Evolutionary conservation across 2,329 filamentous ascomycete genomes (phyloP), one percentile per base, ranked within the genome.

Genomic region (Colletotrichum falcatum): DNA sequence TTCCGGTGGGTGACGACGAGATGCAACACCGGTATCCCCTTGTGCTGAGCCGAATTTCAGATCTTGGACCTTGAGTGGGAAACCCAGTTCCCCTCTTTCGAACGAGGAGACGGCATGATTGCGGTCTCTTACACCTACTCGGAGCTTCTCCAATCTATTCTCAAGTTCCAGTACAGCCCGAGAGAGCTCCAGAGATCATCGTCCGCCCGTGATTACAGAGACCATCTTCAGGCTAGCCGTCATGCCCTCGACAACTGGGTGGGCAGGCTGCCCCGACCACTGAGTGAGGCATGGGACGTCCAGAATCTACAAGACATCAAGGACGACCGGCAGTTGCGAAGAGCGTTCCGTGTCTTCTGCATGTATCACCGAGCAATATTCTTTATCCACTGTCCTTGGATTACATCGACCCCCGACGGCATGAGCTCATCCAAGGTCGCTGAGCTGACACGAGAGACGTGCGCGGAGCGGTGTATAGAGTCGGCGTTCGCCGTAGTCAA

Each of bases 81-180:
- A 0, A 59, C 44, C 11, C 63, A 33, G 0, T 67, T 70, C 2
- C 63, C 67, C 8, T 62, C 63, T 4, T 66, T 67, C 11, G 51
- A 67, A n/a, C 49, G 51, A 5, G 64, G 64, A 5, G 63, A 70
- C 20, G 67, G 67, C n/a, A 67, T 70, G 63, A 30, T 67, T 14
- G 64, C 67, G 1, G 63, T 58, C 8, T 62, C 44, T 0, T 70
- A 70, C 64, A 67, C 63, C 8, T 67, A 67, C n/a, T 67, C 67
- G 1, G 67, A 70, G 53, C 28, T 70, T 4, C 35, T 70, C 2
- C 63, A 70, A 18, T 70, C 58, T 3, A 14, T 70, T 3, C 51
- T 70, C 14, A 67, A 61, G 20, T 62, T 67, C 12, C 67, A 70
- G 28, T 70, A 70, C 44, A 70, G 64, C 23, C 67, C 67, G 5